Evolutionary conservation across 257 asterid genomes (phyloP), one percentile per base, ranked within the genome.

Genomic region (Ophiorrhiza pumila): DNA sequence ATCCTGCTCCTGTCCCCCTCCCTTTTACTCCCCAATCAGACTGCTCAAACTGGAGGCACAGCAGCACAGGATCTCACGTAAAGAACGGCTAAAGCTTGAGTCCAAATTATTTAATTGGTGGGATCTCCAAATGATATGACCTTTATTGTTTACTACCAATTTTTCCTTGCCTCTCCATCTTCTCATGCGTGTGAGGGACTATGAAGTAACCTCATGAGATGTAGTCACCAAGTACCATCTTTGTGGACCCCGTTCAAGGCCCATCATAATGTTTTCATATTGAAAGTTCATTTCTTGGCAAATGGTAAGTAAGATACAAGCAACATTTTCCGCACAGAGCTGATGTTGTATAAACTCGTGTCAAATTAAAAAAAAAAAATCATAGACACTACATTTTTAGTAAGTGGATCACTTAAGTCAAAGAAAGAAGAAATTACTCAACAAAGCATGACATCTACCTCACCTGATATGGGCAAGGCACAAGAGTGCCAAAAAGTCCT

Each of bases 401-500:
- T 43, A 49, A 32, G 27, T 18, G 22, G 46, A 67, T 43, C 22
- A 42, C 20, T 13, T 7, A 64, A 39, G 35, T 22, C 22, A 64
- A 23, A 64, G 20, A 63, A 31, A 27, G 35, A 46, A 9, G 0
- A 62, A 46, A 46, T 27, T 32, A 59, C 46, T 47, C 20, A 47
- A 59, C 2, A 45, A 11, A 60, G 62, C 50, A 27, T 34, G 42
- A 74, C 45, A 61, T 72, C 74, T 60, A 74, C 65, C 78, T 78
- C 67, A 90, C 99, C 97, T 86, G 95, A 72, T 80, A 68, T 74
- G 96, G 94, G 81, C 94, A 90, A 0, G 89, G 70, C 20, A 75
- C 87, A 64, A 94, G 91, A 80, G 88, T 75, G 79, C 97, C 98
- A 71, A 94, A 94, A 74, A 94, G 89, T 29, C 83, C 89, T 76